Base-by-base conservation (phyloP, 306 rosid species). In the Datisca glomerata region DNA sequence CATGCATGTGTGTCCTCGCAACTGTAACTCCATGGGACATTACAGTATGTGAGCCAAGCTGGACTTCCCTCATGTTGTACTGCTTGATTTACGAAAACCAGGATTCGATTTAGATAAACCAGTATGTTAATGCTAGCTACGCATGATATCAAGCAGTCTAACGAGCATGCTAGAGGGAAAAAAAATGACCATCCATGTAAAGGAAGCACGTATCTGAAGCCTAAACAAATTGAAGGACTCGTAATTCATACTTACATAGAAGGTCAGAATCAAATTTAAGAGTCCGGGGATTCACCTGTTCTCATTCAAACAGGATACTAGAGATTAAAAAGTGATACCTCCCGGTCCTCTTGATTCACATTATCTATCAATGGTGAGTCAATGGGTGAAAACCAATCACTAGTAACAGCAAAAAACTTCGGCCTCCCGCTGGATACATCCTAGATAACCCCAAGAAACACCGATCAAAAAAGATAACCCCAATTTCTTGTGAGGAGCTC, bases 1-100 rank as follows among this genome's bases (percentile, higher is more conserved):
- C 94, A 47, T 81, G 86, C 80, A 31, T 58, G 53, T 86, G 94
- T 12, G 64, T 75, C 65, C 63, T 64, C 13, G 81, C 83, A 43
- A 86, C 58, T 35, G 55, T 14, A 40, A 65, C 48, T 48, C 96
- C 94, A 59, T 86, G 94, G 58, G 96, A 86, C 43, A 54, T 72
- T 59, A 86, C 24, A 40, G 94, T 86, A 47, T 75, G 91, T 1
- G 86, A 75, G 51, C 71, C 73, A 50, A 70, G 73, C 65, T 78
- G 92, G 53, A 58, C 66, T 70, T 81, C 96, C 48, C 50, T 69
- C 70, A 65, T 71, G 50, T 68, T 62, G 16, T 28, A 22, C 44
- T 57, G 46, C 60, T 39, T 34, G 13, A 35, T 3, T 29, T 21
- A 34, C 12, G 21, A 43, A 61, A 41, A 61, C 43, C 42, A 43